Percentiles rank a stretch among this genome's conserved stretches.
These are phyloP conservation scores for Radiomyces spectabilis DNA, from an alignment of 192 early-diverging fungal genomes.

Conservation along the genomic window DNA sequence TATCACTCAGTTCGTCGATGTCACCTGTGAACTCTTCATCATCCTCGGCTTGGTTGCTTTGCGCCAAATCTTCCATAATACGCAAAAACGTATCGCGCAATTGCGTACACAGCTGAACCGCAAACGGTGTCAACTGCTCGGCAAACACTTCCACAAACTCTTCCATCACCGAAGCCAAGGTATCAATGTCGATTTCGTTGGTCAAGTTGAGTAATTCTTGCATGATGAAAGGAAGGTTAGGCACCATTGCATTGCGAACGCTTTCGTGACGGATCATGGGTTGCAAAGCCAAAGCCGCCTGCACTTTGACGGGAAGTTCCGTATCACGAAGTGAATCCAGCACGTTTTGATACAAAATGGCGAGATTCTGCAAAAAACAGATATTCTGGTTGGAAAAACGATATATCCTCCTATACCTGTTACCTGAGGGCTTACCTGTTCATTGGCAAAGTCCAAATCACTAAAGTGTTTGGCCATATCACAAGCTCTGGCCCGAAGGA, in stretches of 20 bases:
- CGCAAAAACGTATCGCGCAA: slow-evolving; percentile 82
- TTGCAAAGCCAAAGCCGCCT: slow-evolving; percentile 77
- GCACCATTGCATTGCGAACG: slow-evolving; percentile 62
- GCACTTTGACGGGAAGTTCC: slow-evolving; percentile 84
- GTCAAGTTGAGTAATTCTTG: slow-evolving; percentile 75
- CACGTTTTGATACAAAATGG: slow-evolving; percentile 34
- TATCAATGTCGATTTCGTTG: slow-evolving; percentile 91
- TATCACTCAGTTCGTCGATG: slow-evolving; percentile 63
- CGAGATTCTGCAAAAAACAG: slow-evolving; percentile 26
- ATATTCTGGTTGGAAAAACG: background rate
- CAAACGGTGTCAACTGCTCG: slow-evolving; percentile 85
- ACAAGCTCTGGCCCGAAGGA: slow-evolving; percentile 65
- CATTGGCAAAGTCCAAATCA: slow-evolving; percentile 52
- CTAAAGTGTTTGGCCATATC: slow-evolving; percentile 48
- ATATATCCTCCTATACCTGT: background rate
- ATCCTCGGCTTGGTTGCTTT: slow-evolving; percentile 25
- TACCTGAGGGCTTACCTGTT: slow-evolving; percentile 17
- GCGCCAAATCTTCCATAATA: slow-evolving; percentile 65
- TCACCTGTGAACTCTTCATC: slow-evolving; percentile 38
- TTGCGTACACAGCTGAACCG: slow-evolving; percentile 79
- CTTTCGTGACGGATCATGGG: slow-evolving; percentile 66
- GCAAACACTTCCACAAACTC: slow-evolving; percentile 89
- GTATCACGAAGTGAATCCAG: slow-evolving; percentile 62
- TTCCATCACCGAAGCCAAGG: slow-evolving; percentile 78
- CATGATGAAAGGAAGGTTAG: slow-evolving; percentile 81